Conservation (phyloP, 148 eudicot species). For the Vaccinium darrowii region DNA sequence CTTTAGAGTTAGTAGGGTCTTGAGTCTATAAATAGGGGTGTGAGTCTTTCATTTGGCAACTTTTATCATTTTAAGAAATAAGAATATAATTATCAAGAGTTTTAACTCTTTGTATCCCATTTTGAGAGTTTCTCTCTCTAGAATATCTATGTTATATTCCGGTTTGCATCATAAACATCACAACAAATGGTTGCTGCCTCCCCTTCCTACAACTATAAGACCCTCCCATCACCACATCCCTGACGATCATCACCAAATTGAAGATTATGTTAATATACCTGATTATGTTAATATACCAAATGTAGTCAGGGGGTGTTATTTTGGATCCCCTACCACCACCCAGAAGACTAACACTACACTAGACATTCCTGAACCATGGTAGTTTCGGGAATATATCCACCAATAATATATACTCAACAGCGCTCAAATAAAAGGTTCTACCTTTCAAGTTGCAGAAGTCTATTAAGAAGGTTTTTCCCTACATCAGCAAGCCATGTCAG, state of each 20-base stretch:
- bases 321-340: too few species aligned
- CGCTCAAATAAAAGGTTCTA: background rate
- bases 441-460: too few species aligned
- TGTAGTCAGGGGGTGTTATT: too few species aligned
- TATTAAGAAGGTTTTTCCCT: background rate
- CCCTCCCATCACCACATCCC: slow-evolving; percentile 13
- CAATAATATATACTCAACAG: background rate
- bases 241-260: background rate
- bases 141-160: too few species aligned
- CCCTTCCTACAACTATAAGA: slow-evolving; percentile 12
- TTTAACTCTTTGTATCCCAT: too few species aligned
- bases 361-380: background rate
- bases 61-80: too few species aligned
- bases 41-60: too few species aligned
- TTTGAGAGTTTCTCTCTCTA: too few species aligned
- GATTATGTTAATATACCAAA: too few species aligned
- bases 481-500: background rate
- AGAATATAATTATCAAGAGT: too few species aligned
- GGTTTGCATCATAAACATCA: background rate
- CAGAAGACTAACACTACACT: background rate
- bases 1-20: too few species aligned
- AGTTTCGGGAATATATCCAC: background rate
- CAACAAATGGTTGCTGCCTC: background rate
- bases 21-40: too few species aligned
- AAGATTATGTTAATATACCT: background rate